These are phyloP conservation scores for Boletus rubescentipes DNA, from an alignment of 768 basidiomycete species.

Conservation along the genomic window DNA sequence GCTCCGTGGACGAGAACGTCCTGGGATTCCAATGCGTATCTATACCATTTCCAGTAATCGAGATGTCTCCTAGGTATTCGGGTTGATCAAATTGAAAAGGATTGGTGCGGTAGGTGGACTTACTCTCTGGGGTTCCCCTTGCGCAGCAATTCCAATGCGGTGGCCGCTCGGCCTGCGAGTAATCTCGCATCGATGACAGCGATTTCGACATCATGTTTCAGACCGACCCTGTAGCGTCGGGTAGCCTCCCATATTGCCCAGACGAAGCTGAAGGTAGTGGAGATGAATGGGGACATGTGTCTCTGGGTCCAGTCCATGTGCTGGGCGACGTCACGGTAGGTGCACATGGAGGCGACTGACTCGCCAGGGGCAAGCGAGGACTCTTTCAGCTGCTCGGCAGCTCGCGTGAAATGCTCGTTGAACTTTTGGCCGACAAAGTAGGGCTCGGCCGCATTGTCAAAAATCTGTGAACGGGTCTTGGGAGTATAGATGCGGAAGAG, in stretches of 20 bases:
- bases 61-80: slow-evolving; percentile 46
- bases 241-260: slow-evolving; percentile 86
- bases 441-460: slow-evolving; percentile 50
- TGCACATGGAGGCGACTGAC: slow-evolving; percentile 29
- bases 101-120: slow-evolving; percentile 23
- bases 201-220: slow-evolving; percentile 77
- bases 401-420: slow-evolving; percentile 40
- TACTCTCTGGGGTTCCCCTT: slow-evolving; percentile 56
- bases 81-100: background rate
- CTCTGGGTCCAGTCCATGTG: slow-evolving; percentile 83
- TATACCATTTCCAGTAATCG: slow-evolving; percentile 76
- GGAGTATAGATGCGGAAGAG: slow-evolving; percentile 82
- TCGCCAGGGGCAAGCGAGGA: slow-evolving; percentile 33
- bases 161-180: slow-evolving; percentile 56
- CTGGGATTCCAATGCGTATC: slow-evolving; percentile 73
- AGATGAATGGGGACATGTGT: slow-evolving; percentile 65
- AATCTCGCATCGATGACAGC: slow-evolving; percentile 73
- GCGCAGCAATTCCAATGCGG: slow-evolving; percentile 62
- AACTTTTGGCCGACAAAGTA: slow-evolving; percentile 72
- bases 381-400: slow-evolving; percentile 38
- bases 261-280: slow-evolving; percentile 76
- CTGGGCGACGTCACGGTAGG: slow-evolving; percentile 61
- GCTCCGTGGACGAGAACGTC: slow-evolving; percentile 70
- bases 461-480: slow-evolving; percentile 53
- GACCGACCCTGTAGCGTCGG: slow-evolving; percentile 64